Base-by-base conservation (phyloP, 768 basidiomycete genomes). In the Suillus occidentalis region DNA sequence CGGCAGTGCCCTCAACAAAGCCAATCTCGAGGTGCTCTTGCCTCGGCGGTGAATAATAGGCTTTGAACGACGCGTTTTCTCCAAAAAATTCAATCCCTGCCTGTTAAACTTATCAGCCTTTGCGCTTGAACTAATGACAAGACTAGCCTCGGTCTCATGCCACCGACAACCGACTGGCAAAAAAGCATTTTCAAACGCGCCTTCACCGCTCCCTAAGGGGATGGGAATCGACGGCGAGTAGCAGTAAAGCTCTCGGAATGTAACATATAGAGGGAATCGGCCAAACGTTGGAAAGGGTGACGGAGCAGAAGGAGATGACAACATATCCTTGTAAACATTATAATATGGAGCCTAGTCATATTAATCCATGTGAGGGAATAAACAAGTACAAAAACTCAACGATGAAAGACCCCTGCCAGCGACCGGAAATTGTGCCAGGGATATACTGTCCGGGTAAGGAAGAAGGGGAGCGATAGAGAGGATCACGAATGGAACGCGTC, bases 331-430 rank as follows among this genome's bases (percentile, higher is more conserved):
- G 65, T 83, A 85, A 36, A 73, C 72, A n/a, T 78, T 74, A 22
- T 74, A 63, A 68, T 66, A 79, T 6, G 81, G 80, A 14, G 77
- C 73, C 84, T 85, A 40, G n/a, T 61, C 49, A 53, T 6, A 61
- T 34, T 64, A 60, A 62, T 31, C 43, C 20, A 36, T 28, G 65
- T 49, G 43, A 28, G 20, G 18, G 20, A 57, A 57, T 20, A 4
- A 55, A 58, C 12, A 12, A 45, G 65, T 28, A 36, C 62, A 53
- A 60, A 13, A 25, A 40, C 10, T 36, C 25, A 66, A 86, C 85
- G 14, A 85, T 78, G 47, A 75, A 79, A 10, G 84, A 81, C 3
- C 84, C 85, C 61, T 80, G 78, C 84, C 84, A 87, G 43, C 71
- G 74, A 22, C 85, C 86, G 4, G 79, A 78, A 34, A 86, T 74